Evolutionary conservation across 805 yeast genomes (phyloP), one percentile per base, ranked within the genome.

Genomic region (Spathaspora gorwiae): DNA sequence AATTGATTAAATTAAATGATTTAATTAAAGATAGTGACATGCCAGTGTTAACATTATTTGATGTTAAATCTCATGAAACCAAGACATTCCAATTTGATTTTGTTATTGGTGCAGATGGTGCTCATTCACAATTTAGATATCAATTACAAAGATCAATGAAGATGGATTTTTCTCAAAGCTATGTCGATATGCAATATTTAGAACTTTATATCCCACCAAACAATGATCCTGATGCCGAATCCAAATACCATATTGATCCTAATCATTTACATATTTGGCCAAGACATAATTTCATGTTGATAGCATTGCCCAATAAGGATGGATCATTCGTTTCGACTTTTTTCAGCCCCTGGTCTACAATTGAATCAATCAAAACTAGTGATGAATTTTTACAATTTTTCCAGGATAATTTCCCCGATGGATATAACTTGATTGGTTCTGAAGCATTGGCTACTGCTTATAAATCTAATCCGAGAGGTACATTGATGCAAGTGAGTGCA

Each of bases 231-330:
- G 53, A 53, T 3, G 56, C 50, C 19, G 50, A 48, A 19, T 57
- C 53, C n/a, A 56, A 68, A 19, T 86, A 81, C 55, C 65, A 70
- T 13, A 68, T 86, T 19, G 79, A 81, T 52, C 83, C 90, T 7
- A 81, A 87, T 64, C 89, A 87, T 60, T 72, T 90, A 42, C 97
- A 90, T 57, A 87, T 90, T 39, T 90, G 97, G 97, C 97, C 97
- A 4, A 72, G 97, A 39, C 79, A 82, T 47, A 74, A 86, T 44
- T 87, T 72, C 60, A 90, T 90, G 97, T 74, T 90, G 53, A 90
- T 90, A 56, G 96, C 96, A 0, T 72, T 90, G 47, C 87, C 97
- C 8, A 90, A 90, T 54, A 62, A 67, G 24, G 95, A 87, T 60
- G 94, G 92, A 0, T 83, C 95, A 6, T 90, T 90, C 63, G 90